Conservation (phyloP, 441 rosid genomes). For the Pelargonium fulgidum region DNA sequence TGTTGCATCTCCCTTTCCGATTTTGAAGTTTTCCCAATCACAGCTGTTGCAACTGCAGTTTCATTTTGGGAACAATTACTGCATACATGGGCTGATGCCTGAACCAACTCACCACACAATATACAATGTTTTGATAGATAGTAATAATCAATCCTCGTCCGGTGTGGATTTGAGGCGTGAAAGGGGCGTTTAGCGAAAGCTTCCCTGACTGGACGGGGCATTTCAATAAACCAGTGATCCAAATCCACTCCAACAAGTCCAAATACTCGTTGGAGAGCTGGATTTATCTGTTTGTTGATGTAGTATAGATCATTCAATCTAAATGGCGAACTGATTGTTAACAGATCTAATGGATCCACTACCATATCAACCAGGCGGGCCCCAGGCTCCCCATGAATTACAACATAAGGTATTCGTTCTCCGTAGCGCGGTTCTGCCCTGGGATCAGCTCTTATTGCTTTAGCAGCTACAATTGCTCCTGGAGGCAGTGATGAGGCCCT, state of each 20-base stretch:
- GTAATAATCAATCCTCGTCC: constrained; percentile 72
- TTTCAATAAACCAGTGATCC: constrained; percentile 72
- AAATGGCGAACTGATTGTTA: constrained; percentile 68
- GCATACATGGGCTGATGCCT: constrained; percentile 57
- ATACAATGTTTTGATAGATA: constrained; percentile 83
- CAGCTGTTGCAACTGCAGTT: constrained; percentile 50
- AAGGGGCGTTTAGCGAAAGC: constrained; percentile 48
- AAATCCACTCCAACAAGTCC: constrained; percentile 84
- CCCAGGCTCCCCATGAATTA: constrained; percentile 92
- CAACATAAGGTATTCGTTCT: constrained; percentile 84
- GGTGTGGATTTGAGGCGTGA: constrained; percentile 42
- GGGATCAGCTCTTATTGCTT: constrained; percentile 76
- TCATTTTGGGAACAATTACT: constrained; percentile 49
- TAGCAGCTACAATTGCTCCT: constrained; percentile 86
- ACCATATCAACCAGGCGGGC: constrained; percentile 94
- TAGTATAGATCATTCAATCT: constrained; percentile 83
- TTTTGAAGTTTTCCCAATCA: constrained; percentile 72
- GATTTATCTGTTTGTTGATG: constrained; percentile 90
- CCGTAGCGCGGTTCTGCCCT: constrained; percentile 89
- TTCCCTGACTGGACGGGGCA: constrained; percentile 77
- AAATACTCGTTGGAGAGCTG: constrained; percentile 79
- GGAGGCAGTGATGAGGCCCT: constrained; percentile 73
- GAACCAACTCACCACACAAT: constrained; percentile 84
- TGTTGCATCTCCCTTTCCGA: constrained; percentile 86
- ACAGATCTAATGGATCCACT: constrained; percentile 78